These are phyloP conservation scores for Xylaria sp. DNA, from an alignment of 2,329 filamentous ascomycete species.

Conservation along the genomic window DNA sequence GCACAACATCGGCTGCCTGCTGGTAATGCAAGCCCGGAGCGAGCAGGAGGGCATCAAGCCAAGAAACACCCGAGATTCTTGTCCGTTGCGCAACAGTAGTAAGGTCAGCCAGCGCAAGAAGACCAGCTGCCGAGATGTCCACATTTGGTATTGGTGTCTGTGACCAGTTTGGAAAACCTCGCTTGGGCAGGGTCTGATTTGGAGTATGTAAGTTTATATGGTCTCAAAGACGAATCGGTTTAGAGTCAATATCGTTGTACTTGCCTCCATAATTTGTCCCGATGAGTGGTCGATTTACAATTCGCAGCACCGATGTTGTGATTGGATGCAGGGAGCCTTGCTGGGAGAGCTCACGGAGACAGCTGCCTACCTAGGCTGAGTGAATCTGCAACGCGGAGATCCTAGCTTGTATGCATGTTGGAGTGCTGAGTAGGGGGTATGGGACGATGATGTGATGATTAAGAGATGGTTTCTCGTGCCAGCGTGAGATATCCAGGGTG, in stretches of 20 bases:
- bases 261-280: conserved; percentile 24
- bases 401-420: conserved; percentile 4
- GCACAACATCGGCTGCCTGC: conserved; percentile 58
- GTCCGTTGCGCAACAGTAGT: conserved; percentile 61
- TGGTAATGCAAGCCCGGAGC: conserved; percentile 67
- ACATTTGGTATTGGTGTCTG: conserved; percentile 53
- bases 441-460: background rate
- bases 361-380: background rate
- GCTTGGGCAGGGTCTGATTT: conserved; percentile 31
- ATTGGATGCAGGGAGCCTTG: background rate
- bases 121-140: conserved; percentile 56
- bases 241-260: background rate
- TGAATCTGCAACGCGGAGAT: background rate
- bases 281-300: background rate
- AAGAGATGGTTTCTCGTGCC: background rate
- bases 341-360: too few species aligned
- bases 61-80: conserved; percentile 60
- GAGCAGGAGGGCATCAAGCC: conserved; percentile 62
- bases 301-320: background rate
- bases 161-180: conserved; percentile 50
- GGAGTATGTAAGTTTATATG: conserved; percentile 10
- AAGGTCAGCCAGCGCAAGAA: conserved; percentile 65
- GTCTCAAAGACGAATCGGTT: background rate
- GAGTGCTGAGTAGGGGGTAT: background rate
- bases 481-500: background rate